Evolutionary conservation across 2,329 filamentous ascomycete species (phyloP).

Genomic region (Ceratocystis alfenasii): DNA sequence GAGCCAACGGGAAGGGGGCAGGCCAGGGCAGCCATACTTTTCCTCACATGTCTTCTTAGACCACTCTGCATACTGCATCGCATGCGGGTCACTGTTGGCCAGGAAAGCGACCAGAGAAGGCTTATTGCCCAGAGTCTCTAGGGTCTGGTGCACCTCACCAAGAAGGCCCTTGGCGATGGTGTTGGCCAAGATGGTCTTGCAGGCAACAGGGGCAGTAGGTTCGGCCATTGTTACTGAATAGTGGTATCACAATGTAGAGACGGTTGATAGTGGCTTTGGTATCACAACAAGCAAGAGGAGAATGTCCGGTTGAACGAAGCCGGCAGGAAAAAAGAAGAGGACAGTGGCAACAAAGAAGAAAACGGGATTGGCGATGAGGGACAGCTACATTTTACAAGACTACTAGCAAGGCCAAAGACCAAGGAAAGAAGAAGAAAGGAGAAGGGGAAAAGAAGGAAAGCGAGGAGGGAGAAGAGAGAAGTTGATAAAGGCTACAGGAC

Average conservation of each 20-base stretch:
- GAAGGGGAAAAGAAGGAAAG: background rate
- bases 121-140: slow-evolving; percentile 57
- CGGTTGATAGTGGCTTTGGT: background rate
- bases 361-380: background rate
- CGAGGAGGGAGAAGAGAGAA: slow-evolving; percentile 3
- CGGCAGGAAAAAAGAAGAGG: background rate
- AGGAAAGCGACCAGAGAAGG: slow-evolving; percentile 84
- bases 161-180: slow-evolving; percentile 75
- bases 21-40: slow-evolving; percentile 53
- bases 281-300: background rate
- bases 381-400: slow-evolving; percentile 8
- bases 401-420: background rate
- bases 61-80: slow-evolving; percentile 90
- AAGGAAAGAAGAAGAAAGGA: background rate
- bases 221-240: slow-evolving; percentile 14
- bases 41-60: slow-evolving; percentile 92
- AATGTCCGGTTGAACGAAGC: background rate
- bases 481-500: slow-evolving; percentile 1
- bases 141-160: slow-evolving; percentile 61
- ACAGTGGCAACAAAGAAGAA: background rate
- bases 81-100: slow-evolving; percentile 81
- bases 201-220: slow-evolving; percentile 35
- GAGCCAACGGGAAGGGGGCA: background rate
- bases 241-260: background rate
- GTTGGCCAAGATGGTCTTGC: slow-evolving; percentile 86